Percentiles rank a stretch among this genome's conserved stretches.
These are phyloP conservation scores for Perkinsus chesapeaki DNA, from an alignment of 169 alveolate species.

Conservation along the genomic window DNA sequence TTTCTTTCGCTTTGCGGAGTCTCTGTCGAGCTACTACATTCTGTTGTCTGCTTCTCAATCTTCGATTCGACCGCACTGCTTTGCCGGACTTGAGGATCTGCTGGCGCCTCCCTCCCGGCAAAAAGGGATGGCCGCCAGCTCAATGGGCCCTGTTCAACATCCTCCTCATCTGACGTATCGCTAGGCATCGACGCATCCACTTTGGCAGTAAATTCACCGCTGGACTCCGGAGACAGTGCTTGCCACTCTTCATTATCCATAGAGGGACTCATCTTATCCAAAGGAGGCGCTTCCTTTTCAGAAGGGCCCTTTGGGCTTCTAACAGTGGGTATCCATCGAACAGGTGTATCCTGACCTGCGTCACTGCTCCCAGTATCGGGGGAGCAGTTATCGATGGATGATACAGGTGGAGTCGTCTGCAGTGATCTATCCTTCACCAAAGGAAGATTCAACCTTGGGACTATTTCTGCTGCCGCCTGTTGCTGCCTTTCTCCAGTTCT, in stretches of 20 bases:
- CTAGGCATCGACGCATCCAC: too few species aligned
- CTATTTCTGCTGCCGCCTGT: not conserved
- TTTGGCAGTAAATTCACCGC: too few species aligned
- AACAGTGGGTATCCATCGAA: not conserved
- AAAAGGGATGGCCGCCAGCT: not conserved
- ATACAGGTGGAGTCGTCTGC: not conserved
- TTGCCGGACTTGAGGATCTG: not conserved
- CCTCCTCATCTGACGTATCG: not conserved
- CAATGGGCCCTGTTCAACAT: not conserved
- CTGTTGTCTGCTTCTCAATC: not conserved
- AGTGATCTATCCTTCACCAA: not conserved
- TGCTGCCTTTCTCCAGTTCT: too few species aligned
- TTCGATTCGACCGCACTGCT: not conserved
- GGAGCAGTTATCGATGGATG: not conserved
- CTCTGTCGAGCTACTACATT: not conserved
- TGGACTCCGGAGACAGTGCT: not conserved
- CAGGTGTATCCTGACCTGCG: not conserved
- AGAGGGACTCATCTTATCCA: not conserved
- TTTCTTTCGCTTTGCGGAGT: not conserved
- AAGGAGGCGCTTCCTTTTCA: not conserved
- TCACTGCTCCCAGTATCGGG: not conserved
- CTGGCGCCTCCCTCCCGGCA: not conserved
- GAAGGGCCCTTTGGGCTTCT: not conserved
- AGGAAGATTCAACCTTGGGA: not conserved
- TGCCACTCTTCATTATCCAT: not conserved